These are phyloP conservation scores for Coniferiporia sulphurascens DNA, from an alignment of 1,284 basidiomycete species.

Conservation along the genomic window DNA sequence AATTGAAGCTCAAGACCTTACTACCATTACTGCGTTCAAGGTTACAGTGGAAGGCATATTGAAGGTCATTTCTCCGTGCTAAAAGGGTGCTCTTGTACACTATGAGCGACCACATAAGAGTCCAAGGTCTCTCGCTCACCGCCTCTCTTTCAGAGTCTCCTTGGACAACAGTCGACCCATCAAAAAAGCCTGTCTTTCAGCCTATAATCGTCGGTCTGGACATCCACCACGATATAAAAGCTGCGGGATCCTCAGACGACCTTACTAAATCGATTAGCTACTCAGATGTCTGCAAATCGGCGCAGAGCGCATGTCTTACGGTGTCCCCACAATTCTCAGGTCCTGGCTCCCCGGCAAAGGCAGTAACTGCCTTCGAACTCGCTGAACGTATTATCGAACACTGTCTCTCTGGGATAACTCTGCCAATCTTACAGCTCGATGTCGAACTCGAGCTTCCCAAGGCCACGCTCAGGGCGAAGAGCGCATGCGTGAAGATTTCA, in stretches of 20 bases:
- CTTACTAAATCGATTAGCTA: constrained; percentile 59
- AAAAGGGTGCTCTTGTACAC: background rate
- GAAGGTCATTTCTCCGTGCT: background rate
- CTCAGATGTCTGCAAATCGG: constrained; percentile 38
- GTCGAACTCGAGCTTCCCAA: constrained; percentile 29
- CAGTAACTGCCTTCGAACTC: constrained; percentile 9
- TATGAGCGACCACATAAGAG: constrained; percentile 14
- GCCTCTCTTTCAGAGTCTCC: constrained; percentile 8
- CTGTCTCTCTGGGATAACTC: background rate
- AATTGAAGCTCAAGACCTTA: background rate
- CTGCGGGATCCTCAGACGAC: constrained; percentile 52
- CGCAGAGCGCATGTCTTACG: constrained; percentile 22
- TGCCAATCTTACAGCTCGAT: background rate
- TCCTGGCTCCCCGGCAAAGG: too few species aligned
- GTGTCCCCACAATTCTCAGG: background rate
- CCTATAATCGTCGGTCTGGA: constrained; percentile 53
- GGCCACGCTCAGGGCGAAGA: constrained; percentile 49
- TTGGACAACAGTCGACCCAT: constrained; percentile 41
- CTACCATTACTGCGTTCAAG: background rate
- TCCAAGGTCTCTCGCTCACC: constrained; percentile 6
- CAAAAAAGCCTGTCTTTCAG: constrained; percentile 38
- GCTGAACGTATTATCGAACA: constrained; percentile 4
- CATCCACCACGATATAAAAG: constrained; percentile 50
- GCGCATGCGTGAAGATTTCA: constrained; percentile 39
- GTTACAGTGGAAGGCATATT: background rate